Evolutionary conservation across 73 alveolate genomes (phyloP), one percentile per base, ranked within the genome.

Genomic region (Stentor roeselii): DNA sequence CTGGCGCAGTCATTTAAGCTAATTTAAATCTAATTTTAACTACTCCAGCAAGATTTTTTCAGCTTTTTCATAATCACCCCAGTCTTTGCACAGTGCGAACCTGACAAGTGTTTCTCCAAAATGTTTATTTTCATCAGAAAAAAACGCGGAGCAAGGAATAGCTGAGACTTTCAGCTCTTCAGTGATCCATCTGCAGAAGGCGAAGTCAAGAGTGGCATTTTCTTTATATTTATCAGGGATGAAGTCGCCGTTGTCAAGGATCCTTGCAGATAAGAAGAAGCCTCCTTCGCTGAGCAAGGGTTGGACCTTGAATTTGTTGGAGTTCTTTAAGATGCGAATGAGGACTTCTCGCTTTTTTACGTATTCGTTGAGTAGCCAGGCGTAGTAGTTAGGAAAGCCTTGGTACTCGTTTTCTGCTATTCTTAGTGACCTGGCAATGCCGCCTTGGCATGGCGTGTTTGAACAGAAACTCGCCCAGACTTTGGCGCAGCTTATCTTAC

Each of bases 241-340:
- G 34, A 84, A 59, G 21, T 59, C 78, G 32, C 75, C 36, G 59
- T 84, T 59, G n/a, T n/a, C n/a, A n/a, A n/a, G n/a, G 3, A 93
- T 86, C 39, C 91, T 95, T 6, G 90, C 80, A 31, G 88, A 85
- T 39, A 93, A 83, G 42, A 92, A 93, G 76, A 83, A 93, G 6
- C 98, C 98, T 6, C 96, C 91, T 59, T 91, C 75, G 21, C 93
- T 88, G 59, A 36, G 88, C 75, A 82, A 89, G 32, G 75, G 93
- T 83, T 2, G 82, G 78, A 76, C 84, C 84, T 36, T 83, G 50
- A 4, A 82, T 59, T 60, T 89, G 89, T 36, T 86, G 75, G 15
- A 86, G 78, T 39, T 90, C 89, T 59, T 89, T 60, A 15, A 84
- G 35, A 58, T 1, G 74, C 27, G 15, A 2, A 21, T 1, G 27